A percentile compares a stretch with the other conserved stretches of the same genome.
Evolutionary conservation across 169 alveolate species (phyloP).

Genomic region (Amoebophrya sp.): DNA sequence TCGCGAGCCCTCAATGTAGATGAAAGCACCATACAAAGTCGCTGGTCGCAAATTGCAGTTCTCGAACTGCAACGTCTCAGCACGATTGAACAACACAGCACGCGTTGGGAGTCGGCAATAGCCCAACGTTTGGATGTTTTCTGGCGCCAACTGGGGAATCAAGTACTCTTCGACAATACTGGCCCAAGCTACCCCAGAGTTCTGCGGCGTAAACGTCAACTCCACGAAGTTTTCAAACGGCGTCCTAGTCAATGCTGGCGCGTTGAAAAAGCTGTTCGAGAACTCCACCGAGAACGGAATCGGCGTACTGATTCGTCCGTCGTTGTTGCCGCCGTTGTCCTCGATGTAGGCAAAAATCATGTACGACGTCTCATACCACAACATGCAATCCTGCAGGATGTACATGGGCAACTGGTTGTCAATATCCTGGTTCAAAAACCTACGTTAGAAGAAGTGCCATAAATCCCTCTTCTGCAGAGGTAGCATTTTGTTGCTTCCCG

Average conservation of each 20-base stretch:
- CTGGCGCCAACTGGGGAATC: neutral
- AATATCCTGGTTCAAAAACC: neutral
- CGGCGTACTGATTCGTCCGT: neutral
- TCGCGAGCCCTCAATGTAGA: neutral
- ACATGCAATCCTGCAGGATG: neutral
- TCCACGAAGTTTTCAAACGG: neutral
- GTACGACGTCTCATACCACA: neutral
- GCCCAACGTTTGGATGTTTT: neutral
- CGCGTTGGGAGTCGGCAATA: neutral
- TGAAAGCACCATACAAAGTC: neutral
- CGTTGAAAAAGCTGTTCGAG: neutral
- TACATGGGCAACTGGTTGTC: neutral
- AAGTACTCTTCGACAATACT: neutral
- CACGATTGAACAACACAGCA: neutral
- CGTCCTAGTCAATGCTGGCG: neutral
- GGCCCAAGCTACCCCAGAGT: neutral
- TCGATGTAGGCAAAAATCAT: conserved; percentile 17
- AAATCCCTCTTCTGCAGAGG: no score
- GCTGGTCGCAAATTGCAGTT: neutral
- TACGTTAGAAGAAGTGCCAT: no score
- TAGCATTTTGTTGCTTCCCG: no score
- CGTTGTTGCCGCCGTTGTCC: conserved; percentile 17
- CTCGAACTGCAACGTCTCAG: neutral
- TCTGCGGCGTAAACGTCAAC: neutral
- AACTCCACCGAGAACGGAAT: neutral